phyloP scores from a whole-genome alignment of 805 yeast genomes.

The Kluyveromyces dobzhanskii region DNA sequence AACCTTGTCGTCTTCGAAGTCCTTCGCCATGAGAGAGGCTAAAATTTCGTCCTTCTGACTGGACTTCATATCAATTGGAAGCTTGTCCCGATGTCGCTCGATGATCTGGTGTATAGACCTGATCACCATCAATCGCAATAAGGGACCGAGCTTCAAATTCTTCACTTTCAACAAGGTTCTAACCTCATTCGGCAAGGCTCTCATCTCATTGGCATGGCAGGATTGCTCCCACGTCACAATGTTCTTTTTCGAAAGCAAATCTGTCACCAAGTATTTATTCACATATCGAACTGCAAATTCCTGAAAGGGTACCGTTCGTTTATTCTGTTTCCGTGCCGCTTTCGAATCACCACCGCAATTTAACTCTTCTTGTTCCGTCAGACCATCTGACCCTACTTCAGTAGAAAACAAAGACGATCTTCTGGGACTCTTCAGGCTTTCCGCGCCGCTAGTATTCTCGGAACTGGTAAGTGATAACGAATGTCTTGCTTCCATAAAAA shows the following conservation, averaged over 20 bases:
- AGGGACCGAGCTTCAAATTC: neutral
- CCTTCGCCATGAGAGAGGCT: neutral
- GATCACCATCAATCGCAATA: neutral
- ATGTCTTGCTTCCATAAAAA: neutral
- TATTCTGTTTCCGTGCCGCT: too few species aligned
- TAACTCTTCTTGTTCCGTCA: too few species aligned
- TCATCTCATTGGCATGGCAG: neutral
- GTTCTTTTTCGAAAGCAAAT: neutral
- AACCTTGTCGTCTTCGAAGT: neutral
- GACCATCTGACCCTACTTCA: too few species aligned
- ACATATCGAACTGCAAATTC: constrained; percentile 2
- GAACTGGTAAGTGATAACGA: neutral
- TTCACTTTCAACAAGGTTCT: neutral
- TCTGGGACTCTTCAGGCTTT: too few species aligned
- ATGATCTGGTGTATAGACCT: neutral
- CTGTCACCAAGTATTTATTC: neutral
- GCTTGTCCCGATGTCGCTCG: neutral
- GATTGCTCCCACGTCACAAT: neutral
- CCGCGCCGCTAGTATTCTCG: neutral
- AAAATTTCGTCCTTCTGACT: constrained; percentile 1
- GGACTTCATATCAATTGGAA: neutral
- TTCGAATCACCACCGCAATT: too few species aligned
- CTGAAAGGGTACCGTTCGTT: neutral
- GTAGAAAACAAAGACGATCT: too few species aligned
- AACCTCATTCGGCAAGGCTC: neutral